These are phyloP conservation scores for Solanum rostratum DNA, from an alignment of 257 asterid genomes.

Conservation along the genomic window DNA sequence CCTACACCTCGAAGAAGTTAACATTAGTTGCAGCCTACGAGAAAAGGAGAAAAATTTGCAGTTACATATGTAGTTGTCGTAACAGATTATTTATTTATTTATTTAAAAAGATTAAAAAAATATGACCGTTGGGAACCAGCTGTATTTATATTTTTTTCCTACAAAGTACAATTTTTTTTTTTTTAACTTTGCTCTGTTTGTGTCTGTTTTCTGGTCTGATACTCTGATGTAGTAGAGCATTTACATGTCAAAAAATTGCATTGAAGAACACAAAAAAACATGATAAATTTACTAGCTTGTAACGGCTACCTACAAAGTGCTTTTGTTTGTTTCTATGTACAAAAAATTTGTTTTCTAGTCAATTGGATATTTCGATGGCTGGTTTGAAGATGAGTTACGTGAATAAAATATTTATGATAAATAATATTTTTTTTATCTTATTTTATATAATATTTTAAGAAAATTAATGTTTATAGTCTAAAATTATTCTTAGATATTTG, in stretches of 20 bases:
- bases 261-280: constrained; percentile 7
- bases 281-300: neutral
- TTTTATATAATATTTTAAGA: no score
- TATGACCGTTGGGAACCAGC: constrained; percentile 69
- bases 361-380: accelerated
- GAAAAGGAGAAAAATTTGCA: neutral
- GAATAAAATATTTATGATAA: neutral
- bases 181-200: neutral
- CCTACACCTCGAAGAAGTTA: neutral
- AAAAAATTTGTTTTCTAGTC: neutral
- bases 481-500: no score
- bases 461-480: no score
- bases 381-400: neutral
- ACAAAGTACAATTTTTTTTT: constrained; percentile 9
- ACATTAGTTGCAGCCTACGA: neutral
- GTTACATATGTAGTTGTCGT: neutral
- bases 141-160: constrained; percentile 23
- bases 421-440: neutral
- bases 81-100: neutral
- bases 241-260: neutral
- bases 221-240: neutral
- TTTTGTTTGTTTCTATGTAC: constrained; percentile 20
- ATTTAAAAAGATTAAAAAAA: neutral
- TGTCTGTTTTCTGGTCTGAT: neutral
- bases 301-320: constrained; percentile 59